Evolutionary conservation across 2,329 filamentous ascomycete genomes (phyloP).

Genomic region (Coniochaeta sp.): DNA sequence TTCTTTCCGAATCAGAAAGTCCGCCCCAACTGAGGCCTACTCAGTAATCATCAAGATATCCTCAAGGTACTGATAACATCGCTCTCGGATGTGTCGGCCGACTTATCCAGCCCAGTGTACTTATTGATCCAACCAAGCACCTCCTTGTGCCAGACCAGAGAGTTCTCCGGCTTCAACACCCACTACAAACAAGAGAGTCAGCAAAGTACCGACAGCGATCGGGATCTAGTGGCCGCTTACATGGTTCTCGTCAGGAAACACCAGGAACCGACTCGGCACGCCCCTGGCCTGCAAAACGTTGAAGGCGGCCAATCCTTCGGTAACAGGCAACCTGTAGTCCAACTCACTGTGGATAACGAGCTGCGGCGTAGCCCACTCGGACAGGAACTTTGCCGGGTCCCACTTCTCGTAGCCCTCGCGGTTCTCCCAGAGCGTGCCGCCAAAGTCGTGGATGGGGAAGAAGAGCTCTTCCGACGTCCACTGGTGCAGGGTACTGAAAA

Average conservation of each 20-base stretch:
- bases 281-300: conserved; percentile 72
- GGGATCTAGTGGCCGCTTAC: conserved; percentile 32
- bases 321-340: conserved; percentile 81
- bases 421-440: conserved; percentile 53
- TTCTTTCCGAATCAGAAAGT: not conserved
- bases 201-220: not conserved
- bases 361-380: conserved; percentile 79
- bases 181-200: conserved; percentile 50
- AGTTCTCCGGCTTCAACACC: conserved; percentile 90
- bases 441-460: conserved; percentile 62
- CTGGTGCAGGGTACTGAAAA: conserved; percentile 64
- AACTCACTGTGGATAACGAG: conserved; percentile 85
- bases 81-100: not conserved
- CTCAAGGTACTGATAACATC: not conserved
- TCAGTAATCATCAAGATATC: not conserved
- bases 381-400: conserved; percentile 57
- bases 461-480: conserved; percentile 63
- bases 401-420: conserved; percentile 58
- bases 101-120: conserved; percentile 37
- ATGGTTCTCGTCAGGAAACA: conserved; percentile 70
- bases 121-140: conserved; percentile 73
- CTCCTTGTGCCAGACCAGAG: conserved; percentile 79
- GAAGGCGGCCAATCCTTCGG: conserved; percentile 78
- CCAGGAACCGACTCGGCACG: conserved; percentile 69
- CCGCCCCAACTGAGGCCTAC: not conserved